Percentiles rank a stretch among this genome's conserved stretches.
Conservation (phyloP, 805 yeast genomes). For the Millerozyma miso region DNA sequence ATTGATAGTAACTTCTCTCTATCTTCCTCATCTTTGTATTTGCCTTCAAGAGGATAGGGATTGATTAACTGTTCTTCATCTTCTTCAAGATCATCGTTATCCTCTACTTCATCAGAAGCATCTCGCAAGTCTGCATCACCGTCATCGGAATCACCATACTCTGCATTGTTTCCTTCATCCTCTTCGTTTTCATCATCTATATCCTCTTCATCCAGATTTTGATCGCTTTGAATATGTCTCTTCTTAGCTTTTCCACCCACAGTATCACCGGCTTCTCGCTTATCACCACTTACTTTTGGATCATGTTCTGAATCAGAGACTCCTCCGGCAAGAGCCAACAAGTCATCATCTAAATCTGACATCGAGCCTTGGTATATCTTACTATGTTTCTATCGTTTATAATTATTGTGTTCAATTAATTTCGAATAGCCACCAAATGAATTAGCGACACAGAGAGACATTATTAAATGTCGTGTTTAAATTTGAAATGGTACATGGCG, state of each 20-base stretch:
- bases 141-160: slow-evolving; percentile 23
- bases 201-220: slow-evolving; percentile 19
- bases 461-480: too few relatives aligned
- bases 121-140: slow-evolving; percentile 17
- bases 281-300: slow-evolving; percentile 8
- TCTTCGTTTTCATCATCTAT: slow-evolving; percentile 29
- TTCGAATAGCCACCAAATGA: too few relatives aligned
- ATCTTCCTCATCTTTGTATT: slow-evolving; percentile 80
- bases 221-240: slow-evolving; percentile 17
- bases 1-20: slow-evolving; percentile 58
- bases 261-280: slow-evolving; percentile 11
- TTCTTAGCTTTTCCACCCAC: slow-evolving; percentile 27
- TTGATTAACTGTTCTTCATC: slow-evolving; percentile 42
- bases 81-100: slow-evolving; percentile 24
- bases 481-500: too few relatives aligned
- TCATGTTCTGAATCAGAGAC: slow-evolving; percentile 20
- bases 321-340: slow-evolving; percentile 86
- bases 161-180: slow-evolving; percentile 31
- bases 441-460: too few relatives aligned
- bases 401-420: too few relatives aligned
- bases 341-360: slow-evolving; percentile 91
- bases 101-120: slow-evolving; percentile 20
- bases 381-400: too few relatives aligned
- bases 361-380: slow-evolving; percentile 25
- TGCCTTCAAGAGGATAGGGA: slow-evolving; percentile 93